phyloP scores from a whole-genome alignment of 208 protist genomes.

The Leishmania mexicana region DNA sequence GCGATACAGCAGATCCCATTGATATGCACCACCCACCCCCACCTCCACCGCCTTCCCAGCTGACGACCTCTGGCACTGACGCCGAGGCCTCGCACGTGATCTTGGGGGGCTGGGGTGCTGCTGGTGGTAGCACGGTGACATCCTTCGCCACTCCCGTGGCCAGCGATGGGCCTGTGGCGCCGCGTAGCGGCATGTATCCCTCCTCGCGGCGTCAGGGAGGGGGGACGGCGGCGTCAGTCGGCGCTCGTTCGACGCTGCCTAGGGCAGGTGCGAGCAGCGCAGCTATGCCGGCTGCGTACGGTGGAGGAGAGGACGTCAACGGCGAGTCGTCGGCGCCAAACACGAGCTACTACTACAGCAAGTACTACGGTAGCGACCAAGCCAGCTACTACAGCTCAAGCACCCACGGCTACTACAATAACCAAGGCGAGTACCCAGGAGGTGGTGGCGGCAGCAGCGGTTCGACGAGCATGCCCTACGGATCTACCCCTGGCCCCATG shows the following conservation, averaged over 20 bases:
- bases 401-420: constrained; percentile 7
- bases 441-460: constrained; percentile 4
- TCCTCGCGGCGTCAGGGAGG: constrained; percentile 11
- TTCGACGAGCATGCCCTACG: background rate
- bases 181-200: constrained; percentile 17
- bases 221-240: background rate
- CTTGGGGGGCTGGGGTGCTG: background rate
- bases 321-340: background rate
- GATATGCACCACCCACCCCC: background rate
- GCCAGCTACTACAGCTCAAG: background rate
- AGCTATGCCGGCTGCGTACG: background rate
- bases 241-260: background rate
- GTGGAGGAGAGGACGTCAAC: constrained; percentile 4
- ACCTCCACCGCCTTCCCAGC: background rate
- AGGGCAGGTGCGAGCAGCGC: background rate
- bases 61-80: constrained; percentile 11
- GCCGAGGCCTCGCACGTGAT: background rate
- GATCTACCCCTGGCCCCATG: background rate
- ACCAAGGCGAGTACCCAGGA: constrained; percentile 8
- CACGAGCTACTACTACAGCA: background rate
- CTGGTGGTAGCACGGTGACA: background rate
- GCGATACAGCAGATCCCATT: background rate
- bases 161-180: background rate
- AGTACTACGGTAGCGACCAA: background rate
- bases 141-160: background rate